Percentiles rank a stretch among this genome's conserved stretches.
phyloP scores from a whole-genome alignment of 2,329 filamentous ascomycete species.

The Cadophora luteo-olivacea region DNA sequence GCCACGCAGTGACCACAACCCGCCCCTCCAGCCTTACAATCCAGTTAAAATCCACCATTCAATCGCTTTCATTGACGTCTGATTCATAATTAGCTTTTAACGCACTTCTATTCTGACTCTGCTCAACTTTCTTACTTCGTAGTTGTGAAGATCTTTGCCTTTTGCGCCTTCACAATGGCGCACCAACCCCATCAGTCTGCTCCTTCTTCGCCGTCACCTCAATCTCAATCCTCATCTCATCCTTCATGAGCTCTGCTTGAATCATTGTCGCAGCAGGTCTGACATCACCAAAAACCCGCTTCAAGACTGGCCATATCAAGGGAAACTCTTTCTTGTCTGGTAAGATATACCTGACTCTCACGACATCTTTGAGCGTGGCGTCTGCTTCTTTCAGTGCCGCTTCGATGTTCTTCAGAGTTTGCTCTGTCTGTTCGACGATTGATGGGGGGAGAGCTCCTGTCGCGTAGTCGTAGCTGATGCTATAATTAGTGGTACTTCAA shows the following conservation, averaged over 20 bases:
- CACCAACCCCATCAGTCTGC: background rate
- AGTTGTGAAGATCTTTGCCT: background rate
- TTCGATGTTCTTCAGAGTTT: constrained; percentile 14
- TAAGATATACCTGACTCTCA: constrained; percentile 4
- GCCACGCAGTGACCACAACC: background rate
- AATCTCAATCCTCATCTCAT: constrained; percentile 13
- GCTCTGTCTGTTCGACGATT: constrained; percentile 15
- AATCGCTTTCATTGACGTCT: background rate
- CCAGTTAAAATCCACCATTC: background rate
- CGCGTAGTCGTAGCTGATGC: background rate
- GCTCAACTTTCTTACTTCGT: background rate
- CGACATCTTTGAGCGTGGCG: background rate
- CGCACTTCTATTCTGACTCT: background rate
- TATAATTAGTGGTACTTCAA: background rate
- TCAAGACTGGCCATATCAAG: constrained; percentile 13
- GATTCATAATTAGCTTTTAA: background rate
- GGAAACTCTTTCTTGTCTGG: constrained; percentile 15
- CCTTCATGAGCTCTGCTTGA: constrained; percentile 13
- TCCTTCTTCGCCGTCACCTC: constrained; percentile 15
- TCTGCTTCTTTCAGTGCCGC: background rate
- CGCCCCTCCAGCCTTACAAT: background rate
- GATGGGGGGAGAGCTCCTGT: background rate
- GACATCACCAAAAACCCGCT: background rate
- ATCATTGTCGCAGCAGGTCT: constrained; percentile 8
- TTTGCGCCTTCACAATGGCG: background rate